Base-by-base conservation (phyloP, 805 yeast genomes). In the Scheffersomyces stipitis region DNA sequence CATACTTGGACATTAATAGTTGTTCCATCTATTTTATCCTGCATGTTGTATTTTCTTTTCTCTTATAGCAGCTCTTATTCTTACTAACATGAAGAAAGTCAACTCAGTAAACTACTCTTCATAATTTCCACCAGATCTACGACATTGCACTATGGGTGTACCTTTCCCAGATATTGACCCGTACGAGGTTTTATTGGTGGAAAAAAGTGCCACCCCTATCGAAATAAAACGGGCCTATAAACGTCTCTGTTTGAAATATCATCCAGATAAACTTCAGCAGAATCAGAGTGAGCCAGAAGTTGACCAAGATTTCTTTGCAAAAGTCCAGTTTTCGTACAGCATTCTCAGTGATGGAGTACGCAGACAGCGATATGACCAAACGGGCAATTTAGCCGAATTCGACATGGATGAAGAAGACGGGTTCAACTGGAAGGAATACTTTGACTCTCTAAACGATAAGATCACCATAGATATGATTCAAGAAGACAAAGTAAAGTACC, bases 251-350 rank as follows among this genome's bases (percentile, higher is more conserved):
- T 46, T 56, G 31, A 31, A 49, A 41, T 44, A 44, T 29, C 62
- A 56, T 31, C 62, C 62, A 3, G 62, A 56, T 51, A 62, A 64
- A 32, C 41, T 53, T 33, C 57, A 51, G 36, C 59, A 56, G 38
- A 37, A 37, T 15, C 27, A 35, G 18, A 36, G 30, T 22, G 44
- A 39, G 16, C 41, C 44, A 15, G 42, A 33, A 17, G 42, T 38
- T 6, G 60, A 54, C 28, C 46, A 40, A 31, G 58, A 60, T 14
- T 31, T 36, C 16, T 88, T 89, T 57, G 84, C 87, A 34, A 63
- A 76, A 46, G 72, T 88, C 14, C 90, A 86, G 54, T 81, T 86
- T 50, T 82, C 95, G 15, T 86, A 85, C 56, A 67, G 81, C 29
- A 71, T 88, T 0, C 63, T 88, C 17, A 68, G 78, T 18, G 93